phyloP scores from a whole-genome alignment of 2,329 filamentous ascomycete species.

The Phaeosphaeriaceae sp. region DNA sequence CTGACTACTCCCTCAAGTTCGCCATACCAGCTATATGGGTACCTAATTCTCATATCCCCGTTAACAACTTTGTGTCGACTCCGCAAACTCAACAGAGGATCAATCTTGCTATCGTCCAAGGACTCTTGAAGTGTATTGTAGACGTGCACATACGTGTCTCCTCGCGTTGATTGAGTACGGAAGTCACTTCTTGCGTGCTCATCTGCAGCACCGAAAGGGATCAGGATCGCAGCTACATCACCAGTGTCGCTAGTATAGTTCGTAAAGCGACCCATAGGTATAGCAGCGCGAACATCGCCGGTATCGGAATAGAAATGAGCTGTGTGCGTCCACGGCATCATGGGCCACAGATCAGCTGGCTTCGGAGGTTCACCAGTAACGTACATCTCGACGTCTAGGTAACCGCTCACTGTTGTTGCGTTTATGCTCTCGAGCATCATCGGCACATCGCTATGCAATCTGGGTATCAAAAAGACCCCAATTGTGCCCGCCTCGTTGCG shows the following conservation, averaged over 20 bases:
- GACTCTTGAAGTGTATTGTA: conserved; percentile 2
- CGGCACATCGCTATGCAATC: neutral
- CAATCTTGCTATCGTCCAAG: conserved; percentile 5
- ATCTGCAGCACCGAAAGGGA: neutral
- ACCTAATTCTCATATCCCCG: conserved; percentile 14
- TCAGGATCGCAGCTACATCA: neutral
- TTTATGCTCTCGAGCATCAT: neutral
- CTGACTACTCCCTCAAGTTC: conserved; percentile 16
- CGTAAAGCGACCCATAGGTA: neutral
- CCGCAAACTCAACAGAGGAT: conserved; percentile 16
- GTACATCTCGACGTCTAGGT: neutral
- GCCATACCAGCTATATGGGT: conserved; percentile 18
- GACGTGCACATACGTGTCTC: neutral
- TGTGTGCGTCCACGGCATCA: neutral
- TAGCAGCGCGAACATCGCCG: neutral
- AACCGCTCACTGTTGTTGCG: neutral
- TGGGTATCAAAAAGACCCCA: conserved; percentile 7
- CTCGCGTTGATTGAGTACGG: neutral
- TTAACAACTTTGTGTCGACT: conserved; percentile 16
- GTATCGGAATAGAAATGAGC: neutral
- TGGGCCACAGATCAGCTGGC: neutral
- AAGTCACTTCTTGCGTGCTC: neutral
- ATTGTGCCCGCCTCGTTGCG: conserved; percentile 15
- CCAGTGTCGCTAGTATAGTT: neutral
- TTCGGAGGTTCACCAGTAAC: neutral